Evolutionary conservation across 1,139 yeast species (phyloP), one percentile per base, ranked within the genome.

Genomic region (Oligophagozyma castellii): DNA sequence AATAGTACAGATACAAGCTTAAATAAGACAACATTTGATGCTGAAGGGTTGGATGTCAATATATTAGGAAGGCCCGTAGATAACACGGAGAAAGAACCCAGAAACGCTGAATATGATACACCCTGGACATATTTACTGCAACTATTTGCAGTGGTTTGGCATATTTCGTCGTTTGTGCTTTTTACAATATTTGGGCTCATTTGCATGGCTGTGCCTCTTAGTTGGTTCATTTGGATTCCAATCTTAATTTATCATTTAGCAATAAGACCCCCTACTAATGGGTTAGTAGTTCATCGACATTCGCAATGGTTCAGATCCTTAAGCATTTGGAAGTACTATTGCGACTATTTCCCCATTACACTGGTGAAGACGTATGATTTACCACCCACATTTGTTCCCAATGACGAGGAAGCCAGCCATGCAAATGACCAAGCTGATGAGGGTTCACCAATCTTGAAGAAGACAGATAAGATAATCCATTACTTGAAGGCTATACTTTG

Each of bases 291-390:
- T 5, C 58, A 66, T 34, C 55, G 92, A 23, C 62, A 65, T 25
- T 71, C 81, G 2, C 55, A 59, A 3, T 61, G 70, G 60, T 62
- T 80, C 49, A 65, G 81, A 37, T 65, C 69, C 22, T 48, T 72
- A 26, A 47, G 56, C 3, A 42, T 77, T n/a, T 86, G 93, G 92
- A 67, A 64, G 34, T 67, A 73, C 59, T 81, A 78, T 52, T 76
- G 75, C 22, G 60, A 64, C 27, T 89, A 84, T 54, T 89, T 78
- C 55, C 96, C 96, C 0, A 70, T 89, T 12, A 55, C 57, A 2
- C 60, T 83, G n/a, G 77, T 75, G 53, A 80, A 77, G 47, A 65
- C 86, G 0, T 65, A 63, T 10, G 80, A 75, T 11, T 60, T 86
- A 33, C 72, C 68, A 37, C 95, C 96, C 1, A 76, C 94, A 0